Base-by-base conservation (phyloP, 108 stramenopile genomes). In the Mediolabrus comicus region DNA sequence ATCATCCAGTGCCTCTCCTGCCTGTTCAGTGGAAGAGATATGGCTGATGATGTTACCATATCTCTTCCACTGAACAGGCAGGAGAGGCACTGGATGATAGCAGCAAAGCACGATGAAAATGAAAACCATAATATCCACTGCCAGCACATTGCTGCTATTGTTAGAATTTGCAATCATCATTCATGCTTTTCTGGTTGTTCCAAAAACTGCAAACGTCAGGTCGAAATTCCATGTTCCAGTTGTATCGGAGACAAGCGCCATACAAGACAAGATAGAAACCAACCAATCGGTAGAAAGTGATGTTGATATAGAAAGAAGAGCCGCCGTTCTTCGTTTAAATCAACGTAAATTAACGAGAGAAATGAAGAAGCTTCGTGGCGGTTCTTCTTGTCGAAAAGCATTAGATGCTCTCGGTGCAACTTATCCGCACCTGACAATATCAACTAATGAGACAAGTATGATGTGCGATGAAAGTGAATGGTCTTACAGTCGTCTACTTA, bases 361-460 rank as follows among this genome's bases (percentile, higher is more conserved):
- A 28, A 26, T 68, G 33, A 27, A 19, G 13, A 34, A 53, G n/a
- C 59, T 63, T 27, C 68, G 62, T 3, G 29, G 0, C 14, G 68
- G 69, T 59, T 39, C 41, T 30, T n/a, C n/a, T n/a, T n/a, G n/a
- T n/a, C 49, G 41, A n/a, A 16, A 41, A 10, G 67, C 75, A 30
- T 59, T 77, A 43, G 30, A 30, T 22, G 39, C 69, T 29, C 64
- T 77, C 57, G 68, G 63, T 10, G 55, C 63, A 30, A 54, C 62
- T 34, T 77, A 77, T 53, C 68, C 61, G 19, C 75, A 77, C 24
- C 61, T 77, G 32, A 38, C 62, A 36, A 65, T 43, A 17, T 16
- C 41, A 22, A 27, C 53, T 38, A 5, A 49, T 12, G 72, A 65
- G 13, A 33, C 34, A 3, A 35, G 11, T 22, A 13, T 17, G 16